Conservation (phyloP, 345 rosid species). For the Sonneratia caseolaris region DNA sequence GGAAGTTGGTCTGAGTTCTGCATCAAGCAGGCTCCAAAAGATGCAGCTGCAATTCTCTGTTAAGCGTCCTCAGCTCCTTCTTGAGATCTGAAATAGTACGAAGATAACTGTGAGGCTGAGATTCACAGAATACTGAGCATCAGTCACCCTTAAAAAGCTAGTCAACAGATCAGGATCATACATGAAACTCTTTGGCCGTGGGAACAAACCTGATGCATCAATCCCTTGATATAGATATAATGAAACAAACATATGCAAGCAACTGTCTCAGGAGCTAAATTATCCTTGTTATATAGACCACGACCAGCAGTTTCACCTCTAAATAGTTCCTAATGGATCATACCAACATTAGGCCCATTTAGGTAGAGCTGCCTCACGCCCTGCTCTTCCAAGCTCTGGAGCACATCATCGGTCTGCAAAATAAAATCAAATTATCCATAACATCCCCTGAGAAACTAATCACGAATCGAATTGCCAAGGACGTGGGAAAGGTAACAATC, state of each 20-base stretch:
- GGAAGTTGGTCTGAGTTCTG: too few relatives aligned
- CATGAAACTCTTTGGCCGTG: not conserved
- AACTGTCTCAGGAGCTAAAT: too few relatives aligned
- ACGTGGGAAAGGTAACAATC: too few relatives aligned
- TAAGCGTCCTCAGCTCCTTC: conserved; percentile 64
- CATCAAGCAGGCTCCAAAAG: conserved; percentile 81
- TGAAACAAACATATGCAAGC: too few relatives aligned
- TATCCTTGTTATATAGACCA: too few relatives aligned
- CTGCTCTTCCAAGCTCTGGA: conserved; percentile 86
- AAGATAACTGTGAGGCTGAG: too few relatives aligned
- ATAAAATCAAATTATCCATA: not conserved
- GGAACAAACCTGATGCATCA: not conserved
- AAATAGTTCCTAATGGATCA: conserved; percentile 1
- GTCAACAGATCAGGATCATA: too few relatives aligned
- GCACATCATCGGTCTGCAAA: conserved; percentile 66
- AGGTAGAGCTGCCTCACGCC: conserved; percentile 77
- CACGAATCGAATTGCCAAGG: too few relatives aligned
- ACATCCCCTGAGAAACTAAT: not conserved
- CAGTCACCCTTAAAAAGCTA: too few relatives aligned
- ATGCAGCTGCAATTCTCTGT: conserved; percentile 82
- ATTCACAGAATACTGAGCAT: too few relatives aligned
- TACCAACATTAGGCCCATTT: conserved; percentile 63
- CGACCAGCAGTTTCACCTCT: too few relatives aligned
- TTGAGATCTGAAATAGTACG: conserved; percentile 51
- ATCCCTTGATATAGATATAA: not conserved